Evolutionary conservation across 1,139 yeast genomes (phyloP), one percentile per base, ranked within the genome.

Genomic region (Wickerhamiella pararugosa): DNA sequence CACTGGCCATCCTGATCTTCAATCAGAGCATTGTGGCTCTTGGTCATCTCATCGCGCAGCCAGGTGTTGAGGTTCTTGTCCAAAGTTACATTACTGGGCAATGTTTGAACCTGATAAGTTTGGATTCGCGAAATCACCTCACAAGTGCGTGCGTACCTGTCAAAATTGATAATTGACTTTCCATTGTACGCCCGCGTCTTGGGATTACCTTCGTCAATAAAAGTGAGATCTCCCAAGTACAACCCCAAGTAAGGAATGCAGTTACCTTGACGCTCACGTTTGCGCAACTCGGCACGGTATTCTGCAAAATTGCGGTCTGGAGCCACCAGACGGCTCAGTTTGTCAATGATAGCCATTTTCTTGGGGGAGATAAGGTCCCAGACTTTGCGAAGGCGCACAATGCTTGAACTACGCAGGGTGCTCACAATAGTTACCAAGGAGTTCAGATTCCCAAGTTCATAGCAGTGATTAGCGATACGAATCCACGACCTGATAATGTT

Each of bases 401-500:
- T 69, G 39, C 82, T 70, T 53, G 83, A 90, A 36, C 84, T 78
- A 60, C 86, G 95, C 49, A 87, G 67, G 0, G 94, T 74, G 0
- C 92, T 79, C 58, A 86, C 73, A 42, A 87, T 81, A 0, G 94
- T 82, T n/a, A 94, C 90, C 45, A 84, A 65, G 0, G 94, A 77
- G 59, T 87, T 87, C 64, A 79, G 83, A 57, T 86, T 86, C 47
- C 92, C 68, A 54, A 84, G 66, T 52, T 81, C 80, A 43, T 79
- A 67, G 53, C 93, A 77, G n/a, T 87, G 79, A 45, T 81, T 71
- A 0, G 93, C 90, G 36, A 84, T 70, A 54, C 81, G 82, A 49
- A 87, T 66, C 96, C 97, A 87, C 21, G 76, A 74, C 57, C 79
- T 79, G 33, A 86, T 62, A 39, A 73, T 66, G 50, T 74, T 76